These are phyloP conservation scores for Epichloe hybrida DNA, from an alignment of 2,329 filamentous ascomycete species.

Conservation along the genomic window DNA sequence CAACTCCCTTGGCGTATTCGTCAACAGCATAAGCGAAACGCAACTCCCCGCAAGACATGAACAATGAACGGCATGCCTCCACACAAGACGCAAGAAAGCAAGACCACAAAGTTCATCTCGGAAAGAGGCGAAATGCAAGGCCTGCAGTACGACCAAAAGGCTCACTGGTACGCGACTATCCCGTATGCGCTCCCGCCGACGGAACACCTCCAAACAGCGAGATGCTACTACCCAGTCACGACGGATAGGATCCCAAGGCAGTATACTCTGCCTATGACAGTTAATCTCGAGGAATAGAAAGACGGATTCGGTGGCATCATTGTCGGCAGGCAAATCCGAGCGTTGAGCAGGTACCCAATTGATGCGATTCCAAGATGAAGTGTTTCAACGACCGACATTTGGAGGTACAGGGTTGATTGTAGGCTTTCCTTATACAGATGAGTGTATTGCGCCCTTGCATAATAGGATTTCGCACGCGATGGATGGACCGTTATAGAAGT, in stretches of 20 bases:
- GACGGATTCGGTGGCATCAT: constrained; percentile 25
- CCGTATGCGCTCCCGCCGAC: constrained; percentile 27
- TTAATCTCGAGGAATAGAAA: constrained; percentile 22
- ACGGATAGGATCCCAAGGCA: constrained; percentile 21
- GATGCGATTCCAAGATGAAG: constrained; percentile 19
- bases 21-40: no score
- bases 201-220: constrained; percentile 23
- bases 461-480: no score
- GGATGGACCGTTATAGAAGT: no score
- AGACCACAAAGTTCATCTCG: constrained; percentile 12
- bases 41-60: background rate
- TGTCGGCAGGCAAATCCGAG: constrained; percentile 26
- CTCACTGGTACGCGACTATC: constrained; percentile 21
- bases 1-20: no score
- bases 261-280: constrained; percentile 20
- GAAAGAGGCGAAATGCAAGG: constrained; percentile 18
- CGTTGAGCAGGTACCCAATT: constrained; percentile 20
- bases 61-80: constrained; percentile 14
- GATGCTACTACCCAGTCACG: constrained; percentile 28
- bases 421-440: no score
- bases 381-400: constrained; percentile 10
- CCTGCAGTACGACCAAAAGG: constrained; percentile 20
- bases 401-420: no score
- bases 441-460: no score
- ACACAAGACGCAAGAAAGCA: constrained; percentile 10